Percentiles rank a stretch among this genome's conserved stretches.
Conservation (phyloP, 2,329 filamentous ascomycete genomes). For the Alternaria longipes region DNA sequence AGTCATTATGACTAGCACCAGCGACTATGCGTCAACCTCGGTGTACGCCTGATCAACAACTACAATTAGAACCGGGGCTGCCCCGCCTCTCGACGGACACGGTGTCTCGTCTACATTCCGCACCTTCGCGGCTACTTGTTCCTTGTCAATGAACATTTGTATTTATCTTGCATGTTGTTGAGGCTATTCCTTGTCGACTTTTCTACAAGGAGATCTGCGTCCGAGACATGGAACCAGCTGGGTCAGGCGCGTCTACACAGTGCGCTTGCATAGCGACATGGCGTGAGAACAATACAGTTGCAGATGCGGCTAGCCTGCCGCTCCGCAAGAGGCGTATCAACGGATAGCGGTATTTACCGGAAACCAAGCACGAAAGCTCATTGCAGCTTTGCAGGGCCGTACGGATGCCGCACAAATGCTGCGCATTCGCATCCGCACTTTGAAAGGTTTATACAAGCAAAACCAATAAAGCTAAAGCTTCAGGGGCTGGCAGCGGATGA, state of each 20-base stretch:
- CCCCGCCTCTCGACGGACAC: conserved; percentile 7
- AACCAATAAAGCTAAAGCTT: conserved; percentile 5
- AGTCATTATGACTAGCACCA: background rate
- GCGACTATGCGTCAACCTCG: conserved; percentile 2
- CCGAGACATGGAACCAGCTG: conserved; percentile 12
- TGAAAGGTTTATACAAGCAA: background rate
- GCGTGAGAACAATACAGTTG: conserved; percentile 13
- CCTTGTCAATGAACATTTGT: background rate
- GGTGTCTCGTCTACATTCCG: conserved; percentile 8
- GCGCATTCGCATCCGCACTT: background rate
- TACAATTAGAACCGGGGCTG: conserved; percentile 9
- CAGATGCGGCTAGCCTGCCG: conserved; percentile 8
- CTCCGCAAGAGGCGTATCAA: conserved; percentile 6
- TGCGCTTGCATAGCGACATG: conserved; percentile 10
- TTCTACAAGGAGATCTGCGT: conserved; percentile 14
- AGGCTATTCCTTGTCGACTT: conserved; percentile 10
- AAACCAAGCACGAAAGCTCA: background rate
- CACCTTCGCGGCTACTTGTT: conserved; percentile 2
- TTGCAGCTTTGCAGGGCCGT: background rate
- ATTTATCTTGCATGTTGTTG: conserved; percentile 15
- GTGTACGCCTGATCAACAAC: conserved; percentile 4
- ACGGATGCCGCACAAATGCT: background rate
- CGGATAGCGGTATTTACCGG: conserved; percentile 13
- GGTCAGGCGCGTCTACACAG: conserved; percentile 11
- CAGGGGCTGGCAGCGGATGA: background rate